These are phyloP conservation scores for Triticum turgidum DNA, from an alignment of 176 grass and related monocot species.

Conservation along the genomic window DNA sequence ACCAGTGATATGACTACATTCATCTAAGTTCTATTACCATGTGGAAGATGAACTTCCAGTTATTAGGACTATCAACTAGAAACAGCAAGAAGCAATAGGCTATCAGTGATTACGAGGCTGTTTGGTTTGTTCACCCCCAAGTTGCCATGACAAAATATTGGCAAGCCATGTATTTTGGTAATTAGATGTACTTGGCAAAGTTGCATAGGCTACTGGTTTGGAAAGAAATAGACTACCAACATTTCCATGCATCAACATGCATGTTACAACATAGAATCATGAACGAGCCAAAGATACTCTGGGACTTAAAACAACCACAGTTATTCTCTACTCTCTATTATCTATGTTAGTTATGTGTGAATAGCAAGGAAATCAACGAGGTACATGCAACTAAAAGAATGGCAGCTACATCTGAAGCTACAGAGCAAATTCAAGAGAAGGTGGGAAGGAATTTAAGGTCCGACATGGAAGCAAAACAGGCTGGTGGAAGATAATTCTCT, in stretches of 20 bases:
- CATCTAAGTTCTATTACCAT: not conserved
- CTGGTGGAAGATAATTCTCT: not conserved
- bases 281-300: not conserved
- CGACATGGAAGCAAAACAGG: not conserved
- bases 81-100: not conserved
- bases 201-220: not conserved
- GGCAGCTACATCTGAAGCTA: not conserved
- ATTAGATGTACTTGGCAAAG: constrained; percentile 6
- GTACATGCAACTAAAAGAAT: not conserved
- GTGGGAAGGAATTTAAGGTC: not conserved
- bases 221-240: not conserved
- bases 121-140: not conserved
- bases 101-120: constrained; percentile 6
- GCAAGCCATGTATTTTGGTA: not conserved
- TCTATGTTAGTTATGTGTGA: no score
- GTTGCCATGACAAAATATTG: not conserved
- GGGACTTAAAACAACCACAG: not conserved
- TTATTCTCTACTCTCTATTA: not conserved
- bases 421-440: not conserved
- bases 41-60: not conserved
- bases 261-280: not conserved
- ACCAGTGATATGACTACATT: not conserved
- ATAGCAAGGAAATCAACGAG: not conserved
- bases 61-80: not conserved
- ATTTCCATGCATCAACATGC: not conserved